Conservation (phyloP, 1,284 basidiomycete species). For the Gomphus sp. region DNA sequence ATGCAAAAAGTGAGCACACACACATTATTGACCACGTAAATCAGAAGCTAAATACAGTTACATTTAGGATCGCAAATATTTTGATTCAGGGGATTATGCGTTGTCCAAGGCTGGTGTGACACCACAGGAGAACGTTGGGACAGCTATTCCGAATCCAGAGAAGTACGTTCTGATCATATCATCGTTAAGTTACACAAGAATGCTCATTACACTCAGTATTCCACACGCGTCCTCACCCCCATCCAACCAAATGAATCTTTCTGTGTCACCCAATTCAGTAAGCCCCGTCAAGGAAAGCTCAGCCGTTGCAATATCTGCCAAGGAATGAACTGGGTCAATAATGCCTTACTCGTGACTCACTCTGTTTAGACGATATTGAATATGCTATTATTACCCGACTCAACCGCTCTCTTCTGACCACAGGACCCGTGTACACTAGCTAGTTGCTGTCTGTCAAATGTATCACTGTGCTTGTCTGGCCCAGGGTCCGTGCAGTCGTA, state of each 20-base stretch:
- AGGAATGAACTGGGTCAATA: slow-evolving; percentile 5
- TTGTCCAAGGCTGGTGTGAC: slow-evolving; percentile 90
- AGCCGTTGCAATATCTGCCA: slow-evolving; percentile 7
- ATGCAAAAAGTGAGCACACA: slow-evolving; percentile 75
- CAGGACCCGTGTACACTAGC: slow-evolving; percentile 2
- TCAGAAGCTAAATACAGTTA: slow-evolving; percentile 5
- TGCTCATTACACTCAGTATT: slow-evolving; percentile 36
- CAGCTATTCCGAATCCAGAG: slow-evolving; percentile 91
- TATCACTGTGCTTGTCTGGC: slow-evolving; percentile 26
- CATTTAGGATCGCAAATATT: slow-evolving; percentile 88
- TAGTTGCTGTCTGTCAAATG: background rate
- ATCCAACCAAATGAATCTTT: slow-evolving; percentile 46
- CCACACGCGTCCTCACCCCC: slow-evolving; percentile 63
- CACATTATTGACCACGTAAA: slow-evolving; percentile 1
- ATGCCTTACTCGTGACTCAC: background rate
- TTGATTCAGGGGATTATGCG: slow-evolving; percentile 96
- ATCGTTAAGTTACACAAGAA: background rate
- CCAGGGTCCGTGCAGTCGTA: slow-evolving; percentile 17
- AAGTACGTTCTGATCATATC: slow-evolving; percentile 49
- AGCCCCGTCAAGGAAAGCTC: slow-evolving; percentile 59
- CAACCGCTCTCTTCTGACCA: background rate
- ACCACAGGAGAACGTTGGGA: slow-evolving; percentile 82
- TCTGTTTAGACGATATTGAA: slow-evolving; percentile 3
- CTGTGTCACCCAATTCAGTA: slow-evolving; percentile 62
- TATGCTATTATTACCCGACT: background rate